Percentiles rank a stretch among this genome's conserved stretches.
phyloP scores from a whole-genome alignment of 371 early-diverging fungal species.

The Dichotomocladium elegans region DNA sequence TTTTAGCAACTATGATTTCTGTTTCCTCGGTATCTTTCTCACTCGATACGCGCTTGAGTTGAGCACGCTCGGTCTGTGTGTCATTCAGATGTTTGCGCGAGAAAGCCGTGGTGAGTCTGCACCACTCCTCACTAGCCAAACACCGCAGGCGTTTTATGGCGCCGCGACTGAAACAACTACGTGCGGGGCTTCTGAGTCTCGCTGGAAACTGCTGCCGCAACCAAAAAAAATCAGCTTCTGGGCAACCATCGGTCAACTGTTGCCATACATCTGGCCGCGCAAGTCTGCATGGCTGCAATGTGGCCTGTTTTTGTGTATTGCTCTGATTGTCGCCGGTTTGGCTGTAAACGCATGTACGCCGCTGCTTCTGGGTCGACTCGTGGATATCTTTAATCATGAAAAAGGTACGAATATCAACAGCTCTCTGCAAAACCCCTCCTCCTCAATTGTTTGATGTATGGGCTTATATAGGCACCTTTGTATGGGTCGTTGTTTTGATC shows the following conservation, averaged over 20 bases:
- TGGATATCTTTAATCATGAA: constrained; percentile 52
- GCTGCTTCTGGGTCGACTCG: constrained; percentile 70
- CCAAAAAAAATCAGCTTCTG: constrained; percentile 31
- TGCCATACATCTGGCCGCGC: constrained; percentile 85
- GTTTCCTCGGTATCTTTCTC: constrained; percentile 19
- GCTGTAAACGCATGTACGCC: constrained; percentile 81
- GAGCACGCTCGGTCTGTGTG: constrained; percentile 11
- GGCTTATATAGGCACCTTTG: constrained; percentile 22
- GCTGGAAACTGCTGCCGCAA: not conserved
- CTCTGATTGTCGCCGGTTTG: constrained; percentile 66
- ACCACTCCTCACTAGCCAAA: constrained; percentile 6
- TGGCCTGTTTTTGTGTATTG: constrained; percentile 62
- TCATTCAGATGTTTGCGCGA: constrained; percentile 20
- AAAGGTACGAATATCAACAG: constrained; percentile 11
- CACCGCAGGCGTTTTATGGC: too few species aligned
- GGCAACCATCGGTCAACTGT: constrained; percentile 51
- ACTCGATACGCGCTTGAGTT: constrained; percentile 25
- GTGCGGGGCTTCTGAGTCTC: constrained; percentile 13
- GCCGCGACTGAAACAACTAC: constrained; percentile 8
- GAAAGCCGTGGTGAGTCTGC: constrained; percentile 4
- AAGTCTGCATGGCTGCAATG: constrained; percentile 56
- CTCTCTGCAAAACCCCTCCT: too few species aligned
- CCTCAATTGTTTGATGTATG: constrained; percentile 1
- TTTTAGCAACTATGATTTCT: constrained; percentile 24
- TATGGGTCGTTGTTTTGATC: constrained; percentile 64